Base-by-base conservation (phyloP, 2,329 filamentous ascomycete species). In the Talaromyces sp. region DNA sequence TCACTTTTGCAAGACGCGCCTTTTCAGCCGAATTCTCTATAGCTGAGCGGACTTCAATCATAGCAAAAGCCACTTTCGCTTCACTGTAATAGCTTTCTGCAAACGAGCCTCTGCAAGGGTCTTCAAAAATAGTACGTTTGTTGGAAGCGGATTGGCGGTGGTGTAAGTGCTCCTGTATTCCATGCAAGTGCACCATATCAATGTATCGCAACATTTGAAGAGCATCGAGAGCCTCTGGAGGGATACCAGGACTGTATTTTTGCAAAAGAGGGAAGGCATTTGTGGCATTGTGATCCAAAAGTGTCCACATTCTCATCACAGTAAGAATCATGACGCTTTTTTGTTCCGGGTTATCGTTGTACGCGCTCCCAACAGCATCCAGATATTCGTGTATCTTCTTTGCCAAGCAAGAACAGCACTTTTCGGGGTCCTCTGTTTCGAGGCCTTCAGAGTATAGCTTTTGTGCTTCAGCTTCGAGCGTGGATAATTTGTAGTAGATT, bases 291-390 rank as follows among this genome's bases (percentile, higher is more conserved):
- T 73, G 66, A 64, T 90, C 88, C 68, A 89, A 78, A 1, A 69
- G 66, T 3, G 82, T 69, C 87, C 87, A 90, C 0, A 87, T 65
- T 56, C 85, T 81, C 68, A 89, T 80, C 0, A 85, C 52, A 8
- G 74, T 78, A 1, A 90, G 75, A 0, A 89, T 70, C 67, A 83
- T 78, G 0, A 72, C 61, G 31, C 85, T 86, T 64, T 78, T 81
- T 31, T 82, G 77, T 57, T 83, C 81, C 0, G 80, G 76, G 61
- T 82, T 78, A 4, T 67, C 62, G 0, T 77, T 65, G 63, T 84
- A 85, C 0, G 72, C 66, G 0, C 73, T 65, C 0, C 68, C 64
- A 2, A 78, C 73, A 1, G 65, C 58, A 0, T 67, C 44, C 0
- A 81, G 63, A 57, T 82, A 79, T 0, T 66, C 34, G 1, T 69